Conservation (phyloP, 2,329 filamentous ascomycete genomes). For the Colletotrichum musicola region DNA sequence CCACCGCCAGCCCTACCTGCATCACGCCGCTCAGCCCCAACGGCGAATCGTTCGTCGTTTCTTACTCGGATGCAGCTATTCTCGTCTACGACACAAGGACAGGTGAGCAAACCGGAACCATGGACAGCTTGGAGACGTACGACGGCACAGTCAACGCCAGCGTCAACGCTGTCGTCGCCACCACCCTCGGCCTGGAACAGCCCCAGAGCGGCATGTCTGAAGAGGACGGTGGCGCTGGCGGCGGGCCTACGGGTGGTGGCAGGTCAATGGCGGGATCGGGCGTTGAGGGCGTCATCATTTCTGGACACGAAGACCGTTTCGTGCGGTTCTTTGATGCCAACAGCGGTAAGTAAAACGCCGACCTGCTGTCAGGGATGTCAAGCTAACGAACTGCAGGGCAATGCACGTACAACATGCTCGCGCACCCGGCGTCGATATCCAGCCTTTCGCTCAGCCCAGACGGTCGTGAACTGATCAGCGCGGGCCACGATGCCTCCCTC, state of each 20-base stretch:
- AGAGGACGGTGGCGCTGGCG: slow-evolving; percentile 76
- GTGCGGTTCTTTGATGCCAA: slow-evolving; percentile 99
- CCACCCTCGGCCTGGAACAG: slow-evolving; percentile 85
- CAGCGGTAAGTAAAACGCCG: slow-evolving; percentile 78
- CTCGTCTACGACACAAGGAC: slow-evolving; percentile 93
- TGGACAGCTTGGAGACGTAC: slow-evolving; percentile 95
- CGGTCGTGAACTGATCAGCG: slow-evolving; percentile 92
- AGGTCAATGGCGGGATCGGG: slow-evolving; percentile 76
- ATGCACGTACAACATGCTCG: slow-evolving; percentile 99
- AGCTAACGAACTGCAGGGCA: slow-evolving; percentile 72
- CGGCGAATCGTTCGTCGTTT: slow-evolving; percentile 92
- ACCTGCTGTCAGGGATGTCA: not conserved
- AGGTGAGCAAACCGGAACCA: slow-evolving; percentile 90
- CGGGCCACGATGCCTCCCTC: slow-evolving; percentile 93
- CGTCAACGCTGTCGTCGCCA: slow-evolving; percentile 92
- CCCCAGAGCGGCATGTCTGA: slow-evolving; percentile 73
- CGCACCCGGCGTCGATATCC: slow-evolving; percentile 93
- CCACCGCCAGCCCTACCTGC: slow-evolving; percentile 83
- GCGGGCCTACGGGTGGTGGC: slow-evolving; percentile 82
- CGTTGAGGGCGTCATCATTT: slow-evolving; percentile 94
- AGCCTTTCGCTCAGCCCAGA: slow-evolving; percentile 92
- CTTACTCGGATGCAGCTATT: slow-evolving; percentile 90
- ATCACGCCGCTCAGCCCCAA: slow-evolving; percentile 88
- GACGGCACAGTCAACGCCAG: slow-evolving; percentile 83
- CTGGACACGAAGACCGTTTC: slow-evolving; percentile 95